Base-by-base conservation (phyloP, 768 basidiomycete genomes). In the Naematelia aurantialba region DNA sequence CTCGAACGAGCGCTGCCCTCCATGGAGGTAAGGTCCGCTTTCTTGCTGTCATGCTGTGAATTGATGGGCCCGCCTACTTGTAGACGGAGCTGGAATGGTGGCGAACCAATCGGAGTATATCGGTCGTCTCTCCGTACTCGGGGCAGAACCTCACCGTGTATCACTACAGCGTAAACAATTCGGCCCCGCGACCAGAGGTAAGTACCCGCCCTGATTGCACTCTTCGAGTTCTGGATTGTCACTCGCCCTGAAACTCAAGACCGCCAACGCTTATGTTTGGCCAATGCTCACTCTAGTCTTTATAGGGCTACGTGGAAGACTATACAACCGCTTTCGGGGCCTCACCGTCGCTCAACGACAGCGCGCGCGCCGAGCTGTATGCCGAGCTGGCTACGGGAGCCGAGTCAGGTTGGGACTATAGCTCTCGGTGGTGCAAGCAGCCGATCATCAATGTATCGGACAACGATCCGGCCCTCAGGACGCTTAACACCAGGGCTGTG, bases 381-480 rank as follows among this genome's bases (percentile, higher is more conserved):
- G 83, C 87, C 4, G 89, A 96, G 71, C 83, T 97, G 21, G 93
- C 93, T 0, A 84, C 82, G 55, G 91, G 89, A 31, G 93, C 91
- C 0, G 93, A 97, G 79, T 84, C 83, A 11, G 90, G 76, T 17
- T 73, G 64, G 67, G 77, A 78, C 54, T 78, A 78, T 51, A 63
- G 65, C 8, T 62, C 61, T 10, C 56, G 77, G 31, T 84, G 79
- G 78, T 69, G 78, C 52, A 77, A 77, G 39, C 59, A 79, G 50
- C 82, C 83, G 1, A 54, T 79, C 17, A 70, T 78, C 25, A 79
- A 81, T 44, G 60, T 71, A 17, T 77, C 79, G 57, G 77, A 81
- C 62, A 75, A 80, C 73, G 19, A 83, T 79, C 81, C 83, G 10
- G 84, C 85, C 2, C 79, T 94, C 45, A 82, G 87, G 14, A 82